These are phyloP conservation scores for Pisolithus tinctorius DNA, from an alignment of 768 basidiomycete genomes.

Conservation along the genomic window DNA sequence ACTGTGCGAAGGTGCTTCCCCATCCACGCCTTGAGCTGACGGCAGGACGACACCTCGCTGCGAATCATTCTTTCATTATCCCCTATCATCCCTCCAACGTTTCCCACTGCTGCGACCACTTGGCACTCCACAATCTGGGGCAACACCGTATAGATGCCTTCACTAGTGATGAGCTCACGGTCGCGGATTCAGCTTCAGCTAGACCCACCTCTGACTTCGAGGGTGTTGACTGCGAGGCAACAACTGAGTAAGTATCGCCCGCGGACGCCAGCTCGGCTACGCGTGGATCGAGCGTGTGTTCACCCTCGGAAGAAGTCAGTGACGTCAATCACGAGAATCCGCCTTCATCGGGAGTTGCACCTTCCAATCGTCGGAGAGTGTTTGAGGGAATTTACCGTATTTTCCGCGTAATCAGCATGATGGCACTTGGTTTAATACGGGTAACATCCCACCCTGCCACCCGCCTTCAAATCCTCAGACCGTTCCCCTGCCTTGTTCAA, in stretches of 20 bases:
- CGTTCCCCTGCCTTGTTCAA: conserved; percentile 13
- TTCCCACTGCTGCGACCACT: conserved; percentile 26
- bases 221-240: conserved; percentile 5
- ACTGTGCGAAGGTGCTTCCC: not conserved
- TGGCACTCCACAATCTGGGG: conserved; percentile 13
- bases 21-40: conserved; percentile 7
- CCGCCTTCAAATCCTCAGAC: conserved; percentile 18
- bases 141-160: conserved; percentile 14
- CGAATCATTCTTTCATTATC: conserved; percentile 13
- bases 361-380: conserved; percentile 27
- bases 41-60: conserved; percentile 15
- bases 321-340: conserved; percentile 10
- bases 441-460: conserved; percentile 19
- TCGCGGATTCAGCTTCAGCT: conserved; percentile 13
- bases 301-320: conserved; percentile 4
- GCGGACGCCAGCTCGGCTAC: conserved; percentile 5
- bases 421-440: conserved; percentile 8
- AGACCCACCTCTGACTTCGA: conserved; percentile 13
- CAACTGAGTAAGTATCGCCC: conserved; percentile 7
- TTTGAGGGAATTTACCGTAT: conserved; percentile 27
- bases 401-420: conserved; percentile 20
- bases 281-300: not conserved
- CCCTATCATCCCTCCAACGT: conserved; percentile 18
- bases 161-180: conserved; percentile 20
- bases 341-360: conserved; percentile 14